These are phyloP conservation scores for Coemansia sp. DNA, from an alignment of 371 early-diverging fungal genomes.

Conservation along the genomic window DNA sequence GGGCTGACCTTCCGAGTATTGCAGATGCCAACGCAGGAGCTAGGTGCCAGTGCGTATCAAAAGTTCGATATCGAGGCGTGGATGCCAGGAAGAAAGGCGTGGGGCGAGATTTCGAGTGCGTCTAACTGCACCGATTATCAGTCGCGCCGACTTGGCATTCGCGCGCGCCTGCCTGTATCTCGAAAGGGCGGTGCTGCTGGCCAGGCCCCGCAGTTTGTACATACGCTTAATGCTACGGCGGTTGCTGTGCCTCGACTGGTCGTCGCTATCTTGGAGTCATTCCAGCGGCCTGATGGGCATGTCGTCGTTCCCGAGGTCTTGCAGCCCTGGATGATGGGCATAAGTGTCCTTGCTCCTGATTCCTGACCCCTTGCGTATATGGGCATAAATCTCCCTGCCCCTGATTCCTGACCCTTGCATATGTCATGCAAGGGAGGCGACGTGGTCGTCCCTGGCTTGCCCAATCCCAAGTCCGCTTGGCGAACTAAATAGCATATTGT, in stretches of 20 bases:
- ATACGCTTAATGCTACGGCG: conserved; percentile 93
- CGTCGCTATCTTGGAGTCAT: conserved; percentile 84
- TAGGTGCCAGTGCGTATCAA: conserved; percentile 88
- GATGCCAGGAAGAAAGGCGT: conserved; percentile 85
- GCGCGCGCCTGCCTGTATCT: conserved; percentile 52
- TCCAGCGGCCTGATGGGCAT: conserved; percentile 68
- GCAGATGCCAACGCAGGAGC: conserved; percentile 91
- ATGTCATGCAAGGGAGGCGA: too few relatives aligned
- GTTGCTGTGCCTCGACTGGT: conserved; percentile 90
- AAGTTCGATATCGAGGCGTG: conserved; percentile 96
- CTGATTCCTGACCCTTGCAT: too few relatives aligned
- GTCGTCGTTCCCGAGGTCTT: conserved; percentile 74
- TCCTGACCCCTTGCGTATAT: too few relatives aligned
- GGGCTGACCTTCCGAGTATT: conserved; percentile 81
- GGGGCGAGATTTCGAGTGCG: conserved; percentile 90
- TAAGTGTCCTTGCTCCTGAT: conserved; percentile 20
- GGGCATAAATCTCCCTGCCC: too few relatives aligned
- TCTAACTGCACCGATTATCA: conserved; percentile 92
- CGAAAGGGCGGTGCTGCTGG: too few relatives aligned
- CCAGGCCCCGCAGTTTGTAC: conserved; percentile 67
- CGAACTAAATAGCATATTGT: too few relatives aligned
- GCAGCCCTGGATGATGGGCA: conserved; percentile 66
- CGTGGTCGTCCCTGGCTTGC: too few relatives aligned
- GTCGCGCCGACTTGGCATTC: conserved; percentile 71
- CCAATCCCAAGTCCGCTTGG: too few relatives aligned